Percentiles rank a stretch among this genome's conserved stretches.
phyloP scores from a whole-genome alignment of 306 rosid species.

The Ziziphus jujuba region DNA sequence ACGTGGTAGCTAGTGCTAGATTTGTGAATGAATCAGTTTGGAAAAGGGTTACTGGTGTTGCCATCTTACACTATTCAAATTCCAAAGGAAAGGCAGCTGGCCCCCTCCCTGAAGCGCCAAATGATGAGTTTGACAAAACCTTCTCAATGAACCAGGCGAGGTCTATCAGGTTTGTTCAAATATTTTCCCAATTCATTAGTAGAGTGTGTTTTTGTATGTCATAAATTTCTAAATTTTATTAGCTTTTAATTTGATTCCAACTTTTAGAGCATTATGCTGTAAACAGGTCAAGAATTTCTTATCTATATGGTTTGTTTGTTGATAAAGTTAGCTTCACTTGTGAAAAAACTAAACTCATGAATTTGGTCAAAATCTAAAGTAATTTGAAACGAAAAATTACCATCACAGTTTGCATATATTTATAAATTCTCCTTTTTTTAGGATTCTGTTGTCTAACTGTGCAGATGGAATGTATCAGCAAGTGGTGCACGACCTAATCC shows the following conservation, averaged over 20 bases:
- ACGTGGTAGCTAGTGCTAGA: conserved; percentile 92
- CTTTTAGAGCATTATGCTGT: not conserved
- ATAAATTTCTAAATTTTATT: not conserved
- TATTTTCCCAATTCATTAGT: not conserved
- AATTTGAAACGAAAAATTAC: not conserved
- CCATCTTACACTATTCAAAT: conserved; percentile 74
- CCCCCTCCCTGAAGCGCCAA: conserved; percentile 75
- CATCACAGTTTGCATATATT: not conserved
- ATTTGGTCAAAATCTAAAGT: not conserved
- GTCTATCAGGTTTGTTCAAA: conserved; percentile 73
- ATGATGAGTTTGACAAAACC: conserved; percentile 86
- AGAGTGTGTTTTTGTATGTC: not conserved
- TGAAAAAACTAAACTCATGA: not conserved
- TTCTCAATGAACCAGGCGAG: conserved; percentile 98
- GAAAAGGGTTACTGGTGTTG: conserved; percentile 93
- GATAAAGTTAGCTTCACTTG: not conserved
- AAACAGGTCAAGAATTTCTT: not conserved
- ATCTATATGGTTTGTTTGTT: not conserved
- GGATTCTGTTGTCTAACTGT: conserved; percentile 24
- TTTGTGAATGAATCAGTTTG: conserved; percentile 81
- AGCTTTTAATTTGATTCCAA: not conserved
- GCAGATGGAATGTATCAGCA: conserved; percentile 97
- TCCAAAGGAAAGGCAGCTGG: conserved; percentile 95
- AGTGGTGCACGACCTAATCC: conserved; percentile 99
- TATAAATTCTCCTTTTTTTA: not conserved